phyloP scores from a whole-genome alignment of 305 asterid genomes.

The Fraxinus sp. region DNA sequence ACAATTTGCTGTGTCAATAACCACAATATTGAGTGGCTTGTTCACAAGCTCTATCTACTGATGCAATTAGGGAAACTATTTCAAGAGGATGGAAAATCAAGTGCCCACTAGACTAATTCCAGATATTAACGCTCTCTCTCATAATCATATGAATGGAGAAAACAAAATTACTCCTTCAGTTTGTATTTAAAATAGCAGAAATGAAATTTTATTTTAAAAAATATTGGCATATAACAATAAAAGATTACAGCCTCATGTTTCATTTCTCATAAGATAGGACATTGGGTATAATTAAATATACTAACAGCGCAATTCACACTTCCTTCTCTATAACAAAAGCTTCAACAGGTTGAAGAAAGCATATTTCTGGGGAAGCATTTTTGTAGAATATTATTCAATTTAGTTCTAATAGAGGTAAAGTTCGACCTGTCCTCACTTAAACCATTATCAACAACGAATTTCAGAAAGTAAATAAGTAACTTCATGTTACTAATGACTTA shows the following conservation, averaged over 20 bases:
- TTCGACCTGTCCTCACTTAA: background rate
- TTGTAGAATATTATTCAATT: background rate
- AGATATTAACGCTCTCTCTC: background rate
- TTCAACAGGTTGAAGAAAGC: background rate
- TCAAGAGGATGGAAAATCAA: background rate
- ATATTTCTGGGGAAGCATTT: background rate
- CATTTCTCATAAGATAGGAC: background rate
- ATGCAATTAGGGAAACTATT: background rate
- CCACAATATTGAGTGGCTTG: background rate
- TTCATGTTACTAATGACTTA: background rate
- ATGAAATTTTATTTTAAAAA: background rate
- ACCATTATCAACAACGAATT: background rate
- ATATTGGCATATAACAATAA: background rate
- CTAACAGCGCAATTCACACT: background rate
- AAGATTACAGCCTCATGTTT: background rate
- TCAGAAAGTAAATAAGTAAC: background rate
- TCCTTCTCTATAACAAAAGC: constrained; percentile 9
- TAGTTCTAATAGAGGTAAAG: background rate
- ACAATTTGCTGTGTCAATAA: background rate
- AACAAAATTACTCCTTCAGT: background rate
- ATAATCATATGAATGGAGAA: background rate
- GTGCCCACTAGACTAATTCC: background rate
- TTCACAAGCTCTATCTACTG: background rate
- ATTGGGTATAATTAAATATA: background rate
- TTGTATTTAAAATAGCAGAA: background rate